These are phyloP conservation scores for Vitellaria paradoxa DNA, from an alignment of 179 eudicot genomes.

Conservation along the genomic window DNA sequence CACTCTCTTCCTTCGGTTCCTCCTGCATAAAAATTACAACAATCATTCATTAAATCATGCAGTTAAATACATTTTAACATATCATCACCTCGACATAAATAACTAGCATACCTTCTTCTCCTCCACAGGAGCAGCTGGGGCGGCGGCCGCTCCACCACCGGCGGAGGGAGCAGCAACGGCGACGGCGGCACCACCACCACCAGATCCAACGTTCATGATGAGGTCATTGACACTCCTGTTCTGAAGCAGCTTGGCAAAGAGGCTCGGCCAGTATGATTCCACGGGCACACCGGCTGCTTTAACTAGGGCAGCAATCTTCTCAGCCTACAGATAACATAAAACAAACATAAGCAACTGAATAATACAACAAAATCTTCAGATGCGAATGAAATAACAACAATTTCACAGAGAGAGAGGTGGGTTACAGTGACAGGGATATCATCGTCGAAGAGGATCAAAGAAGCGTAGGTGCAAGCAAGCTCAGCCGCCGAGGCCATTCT, in stretches of 20 bases:
- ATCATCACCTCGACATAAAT: not conserved
- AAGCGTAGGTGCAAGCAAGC: conserved; percentile 62
- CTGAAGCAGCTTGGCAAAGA: conserved; percentile 72
- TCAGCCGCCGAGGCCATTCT: conserved; percentile 46
- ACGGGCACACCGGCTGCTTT: conserved; percentile 47
- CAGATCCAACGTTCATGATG: conserved; percentile 59
- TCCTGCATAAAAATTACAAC: conserved; percentile 36
- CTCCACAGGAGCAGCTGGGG: conserved; percentile 43
- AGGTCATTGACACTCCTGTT: conserved; percentile 61
- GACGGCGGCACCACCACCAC: conserved; percentile 45
- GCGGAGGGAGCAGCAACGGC: conserved; percentile 21
- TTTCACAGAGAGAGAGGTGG: no score
- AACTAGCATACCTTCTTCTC: conserved; percentile 55
- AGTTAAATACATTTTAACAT: not conserved
- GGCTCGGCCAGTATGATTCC: conserved; percentile 75
- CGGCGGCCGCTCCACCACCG: conserved; percentile 25
- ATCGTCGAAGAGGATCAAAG: conserved; percentile 68
- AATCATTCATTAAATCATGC: not conserved
- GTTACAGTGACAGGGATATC: conserved; percentile 64
- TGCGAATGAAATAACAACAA: no score
- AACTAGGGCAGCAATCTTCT: conserved; percentile 55
- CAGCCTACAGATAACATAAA: conserved; percentile 39
- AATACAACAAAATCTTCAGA: no score
- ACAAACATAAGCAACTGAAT: not conserved
- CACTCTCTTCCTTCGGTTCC: conserved; percentile 65